Conservation (phyloP, 176 grass and related monocot species). For the Melocanna baccifera region DNA sequence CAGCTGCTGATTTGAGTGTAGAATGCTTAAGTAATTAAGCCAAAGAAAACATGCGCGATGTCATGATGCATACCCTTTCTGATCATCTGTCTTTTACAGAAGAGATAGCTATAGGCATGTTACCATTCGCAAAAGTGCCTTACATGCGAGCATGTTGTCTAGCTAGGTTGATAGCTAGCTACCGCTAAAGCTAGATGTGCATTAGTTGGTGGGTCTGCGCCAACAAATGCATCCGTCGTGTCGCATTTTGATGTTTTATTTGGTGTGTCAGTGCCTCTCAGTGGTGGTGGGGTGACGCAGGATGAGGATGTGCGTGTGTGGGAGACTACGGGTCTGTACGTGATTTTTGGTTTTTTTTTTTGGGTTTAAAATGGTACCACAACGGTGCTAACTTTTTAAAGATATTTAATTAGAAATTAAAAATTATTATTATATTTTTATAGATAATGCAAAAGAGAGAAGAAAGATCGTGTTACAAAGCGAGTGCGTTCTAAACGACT, state of each 20-base stretch:
- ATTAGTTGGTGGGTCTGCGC: conserved; percentile 33
- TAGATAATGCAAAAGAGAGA: too few species aligned
- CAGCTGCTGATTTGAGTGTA: background rate
- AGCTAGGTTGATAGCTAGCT: conserved; percentile 1
- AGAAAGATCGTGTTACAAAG: too few species aligned
- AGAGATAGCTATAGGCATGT: background rate
- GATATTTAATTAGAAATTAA: too few species aligned
- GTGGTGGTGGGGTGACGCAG: conserved; percentile 3
- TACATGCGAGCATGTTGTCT: conserved; percentile 29
- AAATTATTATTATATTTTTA: too few species aligned
- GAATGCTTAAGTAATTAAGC: background rate
- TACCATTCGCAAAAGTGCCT: conserved; percentile 25
- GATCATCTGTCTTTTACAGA: background rate
- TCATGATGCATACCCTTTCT: background rate
- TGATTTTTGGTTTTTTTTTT: too few species aligned
- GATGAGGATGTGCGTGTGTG: background rate
- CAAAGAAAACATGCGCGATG: background rate
- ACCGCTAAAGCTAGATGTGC: conserved; percentile 12
- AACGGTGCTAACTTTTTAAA: too few species aligned
- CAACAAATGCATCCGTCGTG: conserved; percentile 28
- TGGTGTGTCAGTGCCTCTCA: background rate
- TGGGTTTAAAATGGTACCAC: too few species aligned
- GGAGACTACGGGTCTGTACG: too few species aligned
- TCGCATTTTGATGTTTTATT: conserved; percentile 46
- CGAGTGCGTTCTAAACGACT: too few species aligned